Evolutionary conservation across 805 yeast species (phyloP), one percentile per base, ranked within the genome.

Genomic region (Pichia pseudocactophila): DNA sequence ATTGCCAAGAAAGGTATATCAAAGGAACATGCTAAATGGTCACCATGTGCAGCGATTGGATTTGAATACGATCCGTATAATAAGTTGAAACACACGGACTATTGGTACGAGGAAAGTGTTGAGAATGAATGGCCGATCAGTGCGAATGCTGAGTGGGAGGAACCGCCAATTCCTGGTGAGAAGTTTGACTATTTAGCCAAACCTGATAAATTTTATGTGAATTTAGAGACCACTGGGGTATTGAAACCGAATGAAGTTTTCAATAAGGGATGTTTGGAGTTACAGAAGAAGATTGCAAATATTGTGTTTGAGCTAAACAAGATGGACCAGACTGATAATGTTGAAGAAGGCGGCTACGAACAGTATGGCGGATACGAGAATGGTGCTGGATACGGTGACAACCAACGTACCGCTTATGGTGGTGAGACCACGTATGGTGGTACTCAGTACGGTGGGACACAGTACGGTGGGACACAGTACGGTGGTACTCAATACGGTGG

Each of bases 51-150:
- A 0, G 97, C 97, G 18, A 76, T 90, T 42, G 97, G 95, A 16
- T 90, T 90, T 56, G 98, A 90, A 63, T 90, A 90, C 58, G 98
- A 90, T 57, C 98, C 99, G n/a, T 90, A 96, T 94, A 92, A 92
- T 65, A 92, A 90, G 65, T 72, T 92, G 55, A 82, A 84, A 59
- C 98, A 92, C 61, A 92, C 98, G 0, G 96, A 88, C 54, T 85
- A 76, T 58, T 92, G 99, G 99, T 86, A 82, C 61, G 98, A 92
- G 65, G 90, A 80, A 48, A 83, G 79, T 58, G 82, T 85, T 28
- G 86, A 77, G 32, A 75, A 71, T 36, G 99, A 92, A 68, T 92
- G 99, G 99, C 98, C 99, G 30, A 73, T 73, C 49, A 75, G 86
- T 34, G 75, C 76, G 50, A 90, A 92, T 64, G 78, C 94, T 52